Conservation (phyloP, 2,329 filamentous ascomycete species). For the Laburnicola sp. region DNA sequence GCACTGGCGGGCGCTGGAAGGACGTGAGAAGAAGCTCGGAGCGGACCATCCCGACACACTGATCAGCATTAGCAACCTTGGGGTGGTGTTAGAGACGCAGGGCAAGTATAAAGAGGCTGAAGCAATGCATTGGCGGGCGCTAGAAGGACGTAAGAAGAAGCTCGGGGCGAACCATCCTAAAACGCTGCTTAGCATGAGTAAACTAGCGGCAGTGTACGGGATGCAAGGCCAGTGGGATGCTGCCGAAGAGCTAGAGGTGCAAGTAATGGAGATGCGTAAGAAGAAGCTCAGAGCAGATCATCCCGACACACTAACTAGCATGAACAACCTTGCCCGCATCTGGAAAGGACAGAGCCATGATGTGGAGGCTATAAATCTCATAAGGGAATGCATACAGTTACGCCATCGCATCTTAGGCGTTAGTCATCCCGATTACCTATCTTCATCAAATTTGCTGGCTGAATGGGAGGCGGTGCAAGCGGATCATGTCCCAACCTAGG, state of each 20-base stretch:
- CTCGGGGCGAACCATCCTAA: conserved; percentile 2
- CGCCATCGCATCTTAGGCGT: neutral
- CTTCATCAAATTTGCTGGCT: conserved; percentile 1
- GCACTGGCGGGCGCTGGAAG: no score
- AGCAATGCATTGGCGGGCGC: conserved; percentile 4
- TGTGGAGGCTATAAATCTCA: conserved; percentile 9
- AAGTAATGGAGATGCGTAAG: conserved; percentile 1
- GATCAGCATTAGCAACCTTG: conserved; percentile 1
- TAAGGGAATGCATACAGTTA: conserved; percentile 7
- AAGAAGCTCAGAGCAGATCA: conserved; percentile 7
- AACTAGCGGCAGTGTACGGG: neutral
- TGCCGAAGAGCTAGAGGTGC: neutral
- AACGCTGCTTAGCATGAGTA: conserved; percentile 1
- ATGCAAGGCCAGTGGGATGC: neutral
- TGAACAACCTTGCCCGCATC: neutral
- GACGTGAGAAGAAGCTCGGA: no score
- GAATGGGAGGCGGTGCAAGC: conserved; percentile 9
- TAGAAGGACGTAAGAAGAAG: conserved; percentile 5
- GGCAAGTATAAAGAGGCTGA: conserved; percentile 15
- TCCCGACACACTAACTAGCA: neutral
- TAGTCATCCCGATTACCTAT: conserved; percentile 10
- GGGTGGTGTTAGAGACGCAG: neutral
- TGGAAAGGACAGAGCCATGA: conserved; percentile 3
- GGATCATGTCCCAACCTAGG: no score
- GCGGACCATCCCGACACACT: no score